Evolutionary conservation across 75 land plant species (phyloP), one percentile per base, ranked within the genome.

Genomic region (Chamaecyparis obtusa): DNA sequence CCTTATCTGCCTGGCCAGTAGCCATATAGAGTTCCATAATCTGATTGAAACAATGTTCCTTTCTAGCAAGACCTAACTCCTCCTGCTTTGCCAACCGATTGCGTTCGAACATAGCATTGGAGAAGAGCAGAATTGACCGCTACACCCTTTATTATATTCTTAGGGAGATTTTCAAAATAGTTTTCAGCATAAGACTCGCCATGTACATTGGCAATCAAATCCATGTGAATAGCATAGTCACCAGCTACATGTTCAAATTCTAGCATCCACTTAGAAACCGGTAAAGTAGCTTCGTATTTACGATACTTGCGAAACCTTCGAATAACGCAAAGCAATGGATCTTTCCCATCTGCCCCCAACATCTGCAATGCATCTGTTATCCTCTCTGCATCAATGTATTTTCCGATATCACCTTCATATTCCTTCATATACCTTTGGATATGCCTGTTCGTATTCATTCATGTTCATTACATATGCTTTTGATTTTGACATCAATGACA

Each of bases 21-120:
- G 90, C 88, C 69, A 90, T 87, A 74, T 92, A 94, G 9, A 94
- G 88, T 30, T 86, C 87, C 92, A 91, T 93, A 87, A 93, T 89
- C 78, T 87, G 92, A 89, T 90, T 90, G 33, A 80, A 92, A 17
- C 88, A 88, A 76, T 86, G 88, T 64, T 91, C 37, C n/a, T 74
- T 57, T n/a, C 79, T 82, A 74, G 55, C 44, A 72, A 88, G 35
- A 19, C 92, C 94, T 55, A 57, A 80, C 55, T 78, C 76, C 16
- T 84, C 83, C 89, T 92, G 95, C 92, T 67, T 89, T 92, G 37
- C 87, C 87, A 27, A 83, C 44, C 35, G 76, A 76, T 76, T 86
- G 88, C 83, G 86, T 85, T 64, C 89, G 76, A 0, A 88, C 93
- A 90, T 93, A 95, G 85, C 78, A 88, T 77, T 82, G 86, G 72